Percentiles rank a stretch among this genome's conserved stretches.
Conservation (phyloP, 805 yeast genomes). For the Tetrapisispora phaffii region DNA sequence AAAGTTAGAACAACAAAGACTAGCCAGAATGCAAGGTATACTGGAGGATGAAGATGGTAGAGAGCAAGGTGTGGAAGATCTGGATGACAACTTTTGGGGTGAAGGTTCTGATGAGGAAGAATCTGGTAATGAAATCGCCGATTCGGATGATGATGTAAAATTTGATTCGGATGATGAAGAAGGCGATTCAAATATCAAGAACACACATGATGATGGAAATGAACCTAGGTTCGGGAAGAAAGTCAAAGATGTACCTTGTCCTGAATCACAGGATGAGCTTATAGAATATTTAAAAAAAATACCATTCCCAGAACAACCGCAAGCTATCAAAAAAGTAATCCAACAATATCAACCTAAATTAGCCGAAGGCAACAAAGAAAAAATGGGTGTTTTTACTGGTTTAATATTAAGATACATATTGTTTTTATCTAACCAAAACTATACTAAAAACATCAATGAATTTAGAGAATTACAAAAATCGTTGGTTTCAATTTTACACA, state of each 20-base stretch:
- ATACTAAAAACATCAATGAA: conserved; percentile 27
- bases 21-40: conserved; percentile 65
- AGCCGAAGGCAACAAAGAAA: conserved; percentile 73
- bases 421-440: conserved; percentile 35
- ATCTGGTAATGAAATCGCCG: conserved; percentile 27
- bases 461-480: conserved; percentile 33
- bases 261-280: conserved; percentile 38
- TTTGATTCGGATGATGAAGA: conserved; percentile 29
- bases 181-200: conserved; percentile 17
- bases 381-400: conserved; percentile 51
- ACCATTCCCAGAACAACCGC: conserved; percentile 36
- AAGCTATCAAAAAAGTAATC: conserved; percentile 45
- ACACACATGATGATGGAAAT: neutral
- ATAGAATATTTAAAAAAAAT: conserved; percentile 28
- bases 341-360: conserved; percentile 62
- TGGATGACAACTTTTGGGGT: conserved; percentile 62
- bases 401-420: conserved; percentile 56
- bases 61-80: conserved; percentile 55
- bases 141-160: conserved; percentile 34
- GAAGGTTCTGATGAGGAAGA: conserved; percentile 38
- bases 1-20: conserved; percentile 56
- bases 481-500: conserved; percentile 40
- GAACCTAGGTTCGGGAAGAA: conserved; percentile 2
- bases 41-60: conserved; percentile 35
- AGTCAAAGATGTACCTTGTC: conserved; percentile 31